These are phyloP conservation scores for Hamamelis virginiana DNA, from an alignment of 164 flowering plant genomes.

Conservation along the genomic window DNA sequence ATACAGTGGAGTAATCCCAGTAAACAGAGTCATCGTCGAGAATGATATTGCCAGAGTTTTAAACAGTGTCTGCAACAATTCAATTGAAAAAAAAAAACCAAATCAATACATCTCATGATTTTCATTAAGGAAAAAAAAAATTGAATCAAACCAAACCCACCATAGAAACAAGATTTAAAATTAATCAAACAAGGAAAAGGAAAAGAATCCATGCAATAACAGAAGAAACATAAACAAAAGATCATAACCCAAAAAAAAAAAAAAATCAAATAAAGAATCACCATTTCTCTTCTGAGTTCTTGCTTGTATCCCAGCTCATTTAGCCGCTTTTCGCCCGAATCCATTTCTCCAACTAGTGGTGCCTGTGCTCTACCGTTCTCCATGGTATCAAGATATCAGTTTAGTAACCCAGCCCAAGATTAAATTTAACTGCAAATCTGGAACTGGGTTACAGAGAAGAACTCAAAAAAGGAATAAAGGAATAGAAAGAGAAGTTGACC, in stretches of 20 bases:
- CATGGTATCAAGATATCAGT: neutral
- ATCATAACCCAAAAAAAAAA: neutral
- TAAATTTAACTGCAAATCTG: neutral
- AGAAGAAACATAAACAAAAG: neutral
- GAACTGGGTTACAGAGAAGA: neutral
- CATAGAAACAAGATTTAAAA: neutral
- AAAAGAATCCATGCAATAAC: neutral
- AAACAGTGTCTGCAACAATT: constrained; percentile 50
- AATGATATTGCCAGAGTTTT: constrained; percentile 66
- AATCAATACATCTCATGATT: neutral
- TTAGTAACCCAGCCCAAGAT: neutral
- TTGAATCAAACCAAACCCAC: too few species aligned
- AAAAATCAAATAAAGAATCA: constrained; percentile 5
- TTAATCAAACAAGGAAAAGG: neutral
- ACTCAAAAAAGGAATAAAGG: too few species aligned
- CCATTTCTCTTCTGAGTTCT: constrained; percentile 77
- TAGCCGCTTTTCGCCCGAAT: constrained; percentile 72
- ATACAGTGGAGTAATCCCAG: constrained; percentile 65
- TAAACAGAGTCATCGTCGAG: constrained; percentile 65
- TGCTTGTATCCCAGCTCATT: constrained; percentile 80
- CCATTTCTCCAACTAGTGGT: constrained; percentile 29
- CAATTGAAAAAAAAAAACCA: neutral
- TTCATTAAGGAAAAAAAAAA: neutral
- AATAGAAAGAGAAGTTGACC: too few species aligned
- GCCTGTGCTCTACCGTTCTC: neutral